phyloP scores from a whole-genome alignment of 305 asterid species.

The Solanum hybrid region DNA sequence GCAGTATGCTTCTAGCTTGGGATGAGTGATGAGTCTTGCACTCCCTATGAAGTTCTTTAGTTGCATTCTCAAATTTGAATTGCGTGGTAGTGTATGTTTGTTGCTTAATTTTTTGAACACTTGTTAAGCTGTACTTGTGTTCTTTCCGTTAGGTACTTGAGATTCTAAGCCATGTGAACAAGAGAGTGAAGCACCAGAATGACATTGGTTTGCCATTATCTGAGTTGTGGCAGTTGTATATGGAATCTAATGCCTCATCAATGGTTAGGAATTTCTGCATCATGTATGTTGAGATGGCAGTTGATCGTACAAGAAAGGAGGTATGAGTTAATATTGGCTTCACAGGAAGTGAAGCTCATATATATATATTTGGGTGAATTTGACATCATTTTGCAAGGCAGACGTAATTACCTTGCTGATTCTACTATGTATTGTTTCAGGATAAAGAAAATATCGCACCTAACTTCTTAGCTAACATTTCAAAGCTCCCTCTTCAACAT shows the following conservation, averaged over 20 bases:
- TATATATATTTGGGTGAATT: neutral
- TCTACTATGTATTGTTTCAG: conserved; percentile 23
- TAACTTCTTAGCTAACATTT: conserved; percentile 47
- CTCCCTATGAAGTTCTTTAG: neutral
- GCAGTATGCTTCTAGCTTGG: neutral
- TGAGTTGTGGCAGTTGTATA: conserved; percentile 72
- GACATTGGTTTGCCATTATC: conserved; percentile 61
- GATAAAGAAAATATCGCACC: conserved; percentile 68
- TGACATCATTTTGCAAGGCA: neutral
- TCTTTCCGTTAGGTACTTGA: conserved; percentile 63
- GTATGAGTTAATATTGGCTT: conserved; percentile 22
- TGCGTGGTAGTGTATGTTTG: neutral
- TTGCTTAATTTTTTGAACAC: neutral
- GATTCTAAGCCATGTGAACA: conserved; percentile 85
- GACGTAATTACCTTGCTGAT: neutral
- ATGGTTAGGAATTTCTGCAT: conserved; percentile 89
- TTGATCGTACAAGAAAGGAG: conserved; percentile 70
- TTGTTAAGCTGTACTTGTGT: conserved; percentile 6
- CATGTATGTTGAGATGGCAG: conserved; percentile 85
- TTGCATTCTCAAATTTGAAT: neutral
- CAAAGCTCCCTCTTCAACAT: conserved; percentile 77
- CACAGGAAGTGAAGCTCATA: neutral
- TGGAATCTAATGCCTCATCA: conserved; percentile 59
- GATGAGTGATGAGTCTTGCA: neutral
- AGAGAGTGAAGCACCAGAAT: conserved; percentile 78